These are phyloP conservation scores for Withania somnifera DNA, from an alignment of 305 asterid genomes.

Conservation along the genomic window DNA sequence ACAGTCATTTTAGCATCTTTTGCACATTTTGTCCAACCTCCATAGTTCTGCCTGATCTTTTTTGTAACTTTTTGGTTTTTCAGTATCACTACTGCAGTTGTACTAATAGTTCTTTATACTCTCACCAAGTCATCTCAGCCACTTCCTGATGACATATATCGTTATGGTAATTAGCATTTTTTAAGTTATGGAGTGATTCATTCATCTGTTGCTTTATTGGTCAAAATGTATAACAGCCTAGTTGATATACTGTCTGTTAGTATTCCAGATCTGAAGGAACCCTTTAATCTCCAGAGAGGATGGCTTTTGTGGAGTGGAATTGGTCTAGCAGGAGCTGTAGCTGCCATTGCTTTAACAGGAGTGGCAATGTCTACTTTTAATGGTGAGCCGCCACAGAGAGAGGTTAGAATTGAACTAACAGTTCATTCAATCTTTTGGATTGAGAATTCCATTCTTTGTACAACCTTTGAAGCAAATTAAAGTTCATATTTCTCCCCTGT, in stretches of 20 bases:
- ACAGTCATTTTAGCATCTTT: neutral
- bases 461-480: neutral
- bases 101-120: constrained; percentile 71
- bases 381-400: constrained; percentile 74
- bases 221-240: neutral
- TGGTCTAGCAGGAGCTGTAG: constrained; percentile 80
- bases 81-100: constrained; percentile 74
- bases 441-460: neutral
- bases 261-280: constrained; percentile 62
- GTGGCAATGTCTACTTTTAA: constrained; percentile 54
- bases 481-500: neutral
- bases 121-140: constrained; percentile 78
- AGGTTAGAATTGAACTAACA: constrained; percentile 28
- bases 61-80: neutral
- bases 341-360: constrained; percentile 67
- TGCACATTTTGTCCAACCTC: neutral
- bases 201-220: neutral
- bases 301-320: constrained; percentile 90
- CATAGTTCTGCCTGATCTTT: neutral
- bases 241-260: neutral
- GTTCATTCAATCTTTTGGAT: neutral
- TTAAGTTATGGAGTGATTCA: neutral
- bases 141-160: constrained; percentile 80
- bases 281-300: constrained; percentile 73
- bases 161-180: constrained; percentile 49